These are phyloP conservation scores for Ganoderma leucocontextum DNA, from an alignment of 1,284 basidiomycete species.

Conservation along the genomic window DNA sequence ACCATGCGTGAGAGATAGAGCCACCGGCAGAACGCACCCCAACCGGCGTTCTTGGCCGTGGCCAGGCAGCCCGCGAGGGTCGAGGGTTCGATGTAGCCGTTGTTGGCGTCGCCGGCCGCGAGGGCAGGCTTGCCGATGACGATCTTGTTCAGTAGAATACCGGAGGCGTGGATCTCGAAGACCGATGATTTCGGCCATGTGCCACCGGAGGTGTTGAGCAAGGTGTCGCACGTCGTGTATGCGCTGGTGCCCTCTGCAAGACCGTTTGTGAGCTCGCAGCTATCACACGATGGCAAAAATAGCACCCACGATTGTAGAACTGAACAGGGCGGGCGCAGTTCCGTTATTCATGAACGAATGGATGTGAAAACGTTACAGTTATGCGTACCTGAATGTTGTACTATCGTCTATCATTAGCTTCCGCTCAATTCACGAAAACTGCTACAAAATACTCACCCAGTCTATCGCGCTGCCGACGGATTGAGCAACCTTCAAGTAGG, in stretches of 20 bases:
- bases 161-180: slow-evolving; percentile 70
- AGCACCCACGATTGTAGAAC: slow-evolving; percentile 69
- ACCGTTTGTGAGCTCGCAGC: neutral
- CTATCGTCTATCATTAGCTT: slow-evolving; percentile 33
- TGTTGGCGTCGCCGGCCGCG: slow-evolving; percentile 55
- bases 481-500: slow-evolving; percentile 63
- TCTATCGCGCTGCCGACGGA: slow-evolving; percentile 58
- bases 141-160: slow-evolving; percentile 57
- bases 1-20: slow-evolving; percentile 6
- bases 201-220: slow-evolving; percentile 60
- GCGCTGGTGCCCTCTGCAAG: slow-evolving; percentile 58
- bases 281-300: neutral
- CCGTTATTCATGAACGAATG: neutral
- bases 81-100: slow-evolving; percentile 62
- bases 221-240: slow-evolving; percentile 63
- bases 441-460: slow-evolving; percentile 40
- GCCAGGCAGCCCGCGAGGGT: slow-evolving; percentile 63
- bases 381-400: slow-evolving; percentile 55
- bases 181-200: slow-evolving; percentile 58
- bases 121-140: slow-evolving; percentile 73
- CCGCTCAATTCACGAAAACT: neutral
- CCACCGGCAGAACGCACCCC: slow-evolving; percentile 52
- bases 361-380: neutral
- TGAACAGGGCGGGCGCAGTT: slow-evolving; percentile 36
- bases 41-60: slow-evolving; percentile 62